Percentiles rank a stretch among this genome's conserved stretches.
Evolutionary conservation across 129 eudicot genomes (phyloP).

Genomic region (Tagetes patula): DNA sequence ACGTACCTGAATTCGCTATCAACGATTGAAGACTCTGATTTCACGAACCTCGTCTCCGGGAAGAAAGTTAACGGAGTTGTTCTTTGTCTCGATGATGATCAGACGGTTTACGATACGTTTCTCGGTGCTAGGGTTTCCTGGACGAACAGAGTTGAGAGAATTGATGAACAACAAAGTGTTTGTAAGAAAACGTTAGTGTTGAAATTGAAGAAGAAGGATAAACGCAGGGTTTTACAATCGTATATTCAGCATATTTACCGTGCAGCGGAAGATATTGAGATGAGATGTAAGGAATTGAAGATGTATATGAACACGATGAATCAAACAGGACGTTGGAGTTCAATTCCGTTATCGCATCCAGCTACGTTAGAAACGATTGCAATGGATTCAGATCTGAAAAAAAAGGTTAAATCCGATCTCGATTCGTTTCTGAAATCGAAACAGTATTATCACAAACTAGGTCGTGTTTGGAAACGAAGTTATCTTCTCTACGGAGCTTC

Average conservation of each 20-base stretch:
- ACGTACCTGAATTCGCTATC: slow-evolving; percentile 60
- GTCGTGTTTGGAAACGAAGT: slow-evolving; percentile 45
- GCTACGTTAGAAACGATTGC: slow-evolving; percentile 65
- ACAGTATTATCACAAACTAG: slow-evolving; percentile 39
- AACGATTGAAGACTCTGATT: slow-evolving; percentile 71
- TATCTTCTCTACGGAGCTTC: slow-evolving; percentile 30
- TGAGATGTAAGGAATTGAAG: slow-evolving; percentile 43
- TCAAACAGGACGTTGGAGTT: slow-evolving; percentile 51
- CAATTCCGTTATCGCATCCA: slow-evolving; percentile 59
- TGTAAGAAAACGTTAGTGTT: slow-evolving; percentile 38
- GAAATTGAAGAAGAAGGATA: slow-evolving; percentile 57
- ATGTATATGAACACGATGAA: slow-evolving; percentile 36
- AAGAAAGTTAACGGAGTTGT: slow-evolving; percentile 49
- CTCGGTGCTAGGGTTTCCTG: slow-evolving; percentile 64
- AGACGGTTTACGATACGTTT: slow-evolving; percentile 47
- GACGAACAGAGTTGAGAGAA: slow-evolving; percentile 33
- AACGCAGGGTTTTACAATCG: slow-evolving; percentile 53
- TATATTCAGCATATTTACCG: slow-evolving; percentile 73
- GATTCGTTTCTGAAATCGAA: slow-evolving; percentile 36
- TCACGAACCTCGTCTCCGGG: slow-evolving; percentile 61
- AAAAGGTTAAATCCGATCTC: slow-evolving; percentile 35
- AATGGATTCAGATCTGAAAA: slow-evolving; percentile 63
- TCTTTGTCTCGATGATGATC: slow-evolving; percentile 45
- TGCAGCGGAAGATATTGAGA: slow-evolving; percentile 58
- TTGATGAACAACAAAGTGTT: slow-evolving; percentile 12